Percentiles rank a stretch among this genome's conserved stretches.
Evolutionary conservation across 306 rosid genomes (phyloP).

Genomic region (Inga oerstediana): DNA sequence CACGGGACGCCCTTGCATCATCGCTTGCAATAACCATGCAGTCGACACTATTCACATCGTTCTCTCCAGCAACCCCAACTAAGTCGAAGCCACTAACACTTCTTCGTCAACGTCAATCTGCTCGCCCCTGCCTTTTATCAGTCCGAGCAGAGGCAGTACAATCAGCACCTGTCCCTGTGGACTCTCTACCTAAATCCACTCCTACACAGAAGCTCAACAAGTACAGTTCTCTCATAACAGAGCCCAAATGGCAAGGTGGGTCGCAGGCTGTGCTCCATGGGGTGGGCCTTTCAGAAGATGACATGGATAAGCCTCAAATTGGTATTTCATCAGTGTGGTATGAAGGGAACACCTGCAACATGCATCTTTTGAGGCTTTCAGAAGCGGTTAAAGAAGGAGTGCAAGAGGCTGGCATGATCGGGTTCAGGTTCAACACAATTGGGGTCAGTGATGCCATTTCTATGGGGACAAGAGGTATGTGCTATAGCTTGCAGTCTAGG

Average conservation of each 20-base stretch:
- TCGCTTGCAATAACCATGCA: slow-evolving; percentile 18
- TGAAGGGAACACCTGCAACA: slow-evolving; percentile 93
- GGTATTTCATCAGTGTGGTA: slow-evolving; percentile 93
- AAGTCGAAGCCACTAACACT: background rate
- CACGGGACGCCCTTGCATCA: background rate
- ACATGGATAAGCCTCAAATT: slow-evolving; percentile 73
- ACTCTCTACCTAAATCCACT: slow-evolving; percentile 28
- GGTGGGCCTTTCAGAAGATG: slow-evolving; percentile 82
- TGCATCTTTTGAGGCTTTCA: slow-evolving; percentile 75
- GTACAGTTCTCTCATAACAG: slow-evolving; percentile 72
- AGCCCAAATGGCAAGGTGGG: slow-evolving; percentile 88
- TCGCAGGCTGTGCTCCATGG: slow-evolving; percentile 94
- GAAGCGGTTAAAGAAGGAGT: slow-evolving; percentile 84
- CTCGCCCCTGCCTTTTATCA: background rate
- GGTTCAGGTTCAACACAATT: slow-evolving; percentile 86
- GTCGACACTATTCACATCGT: slow-evolving; percentile 15
- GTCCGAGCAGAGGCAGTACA: slow-evolving; percentile 21
- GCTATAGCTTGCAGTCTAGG: slow-evolving; percentile 89
- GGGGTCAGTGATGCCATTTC: slow-evolving; percentile 97
- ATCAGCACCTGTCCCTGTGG: slow-evolving; percentile 6
- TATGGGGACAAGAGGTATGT: slow-evolving; percentile 96
- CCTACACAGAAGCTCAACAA: slow-evolving; percentile 59
- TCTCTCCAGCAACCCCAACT: background rate
- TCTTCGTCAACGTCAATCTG: background rate
- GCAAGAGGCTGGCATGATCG: slow-evolving; percentile 69